Evolutionary conservation across 2,329 filamentous ascomycete genomes (phyloP).

Genomic region (Tolypocladium guangdongense): DNA sequence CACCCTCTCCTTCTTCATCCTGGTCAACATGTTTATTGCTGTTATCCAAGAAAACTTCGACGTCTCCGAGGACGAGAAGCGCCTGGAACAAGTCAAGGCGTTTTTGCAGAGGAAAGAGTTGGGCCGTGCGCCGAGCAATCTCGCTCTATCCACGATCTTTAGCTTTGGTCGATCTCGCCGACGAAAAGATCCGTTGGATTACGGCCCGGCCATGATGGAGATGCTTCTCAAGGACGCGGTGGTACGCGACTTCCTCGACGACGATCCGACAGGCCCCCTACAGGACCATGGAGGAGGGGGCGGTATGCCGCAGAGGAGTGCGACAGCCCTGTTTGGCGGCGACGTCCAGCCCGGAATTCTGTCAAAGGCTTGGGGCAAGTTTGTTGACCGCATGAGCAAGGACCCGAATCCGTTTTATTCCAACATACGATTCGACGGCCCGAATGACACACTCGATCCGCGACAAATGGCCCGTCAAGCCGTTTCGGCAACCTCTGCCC

Average conservation of each 20-base stretch:
- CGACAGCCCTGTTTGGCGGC: slow-evolving; percentile 24
- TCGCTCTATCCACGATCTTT: slow-evolving; percentile 65
- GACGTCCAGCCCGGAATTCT: slow-evolving; percentile 46
- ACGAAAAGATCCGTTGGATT: slow-evolving; percentile 75
- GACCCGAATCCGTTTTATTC: slow-evolving; percentile 96
- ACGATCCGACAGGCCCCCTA: slow-evolving; percentile 36
- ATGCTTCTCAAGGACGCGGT: slow-evolving; percentile 96
- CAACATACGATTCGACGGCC: slow-evolving; percentile 54
- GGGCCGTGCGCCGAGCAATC: slow-evolving; percentile 58
- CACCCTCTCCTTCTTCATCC: slow-evolving; percentile 86
- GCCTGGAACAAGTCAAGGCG: slow-evolving; percentile 88
- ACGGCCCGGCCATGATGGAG: slow-evolving; percentile 83
- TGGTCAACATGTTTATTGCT: slow-evolving; percentile 99
- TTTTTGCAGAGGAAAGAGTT: slow-evolving; percentile 89
- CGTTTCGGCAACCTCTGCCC: slow-evolving; percentile 68
- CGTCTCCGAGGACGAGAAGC: slow-evolving; percentile 96
- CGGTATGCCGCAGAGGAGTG: slow-evolving; percentile 18
- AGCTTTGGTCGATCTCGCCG: slow-evolving; percentile 48
- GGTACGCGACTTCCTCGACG: slow-evolving; percentile 87
- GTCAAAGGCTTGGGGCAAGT: slow-evolving; percentile 49
- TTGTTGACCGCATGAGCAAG: slow-evolving; percentile 43
- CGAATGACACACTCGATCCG: slow-evolving; percentile 72
- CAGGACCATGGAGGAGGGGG: slow-evolving; percentile 19
- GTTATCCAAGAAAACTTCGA: slow-evolving; percentile 99
- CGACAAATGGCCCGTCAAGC: slow-evolving; percentile 84